Percentiles rank a stretch among this genome's conserved stretches.
phyloP scores from a whole-genome alignment of 768 basidiomycete genomes.

The Phylloporus sp. region DNA sequence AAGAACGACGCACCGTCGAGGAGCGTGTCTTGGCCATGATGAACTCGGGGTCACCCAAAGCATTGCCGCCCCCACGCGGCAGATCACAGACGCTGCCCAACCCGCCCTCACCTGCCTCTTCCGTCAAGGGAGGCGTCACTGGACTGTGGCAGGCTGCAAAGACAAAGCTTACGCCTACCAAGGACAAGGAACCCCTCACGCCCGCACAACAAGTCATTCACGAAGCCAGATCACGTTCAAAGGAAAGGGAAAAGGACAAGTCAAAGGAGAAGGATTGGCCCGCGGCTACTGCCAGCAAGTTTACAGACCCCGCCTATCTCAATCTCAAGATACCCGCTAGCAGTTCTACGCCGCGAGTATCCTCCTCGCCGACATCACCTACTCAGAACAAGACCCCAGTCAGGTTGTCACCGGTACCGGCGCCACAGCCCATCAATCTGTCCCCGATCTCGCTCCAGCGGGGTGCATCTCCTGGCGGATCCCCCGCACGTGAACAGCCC shows the following conservation, averaged over 20 bases:
- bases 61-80: constrained; percentile 59
- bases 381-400: constrained; percentile 42
- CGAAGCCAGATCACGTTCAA: constrained; percentile 66
- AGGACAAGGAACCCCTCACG: constrained; percentile 69
- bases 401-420: constrained; percentile 33
- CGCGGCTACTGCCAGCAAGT: constrained; percentile 47
- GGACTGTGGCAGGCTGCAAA: constrained; percentile 78
- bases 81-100: constrained; percentile 53
- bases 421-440: constrained; percentile 46
- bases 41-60: constrained; percentile 33
- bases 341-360: constrained; percentile 44
- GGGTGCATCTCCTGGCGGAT: constrained; percentile 35
- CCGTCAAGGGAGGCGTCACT: constrained; percentile 53
- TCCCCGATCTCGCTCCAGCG: constrained; percentile 63
- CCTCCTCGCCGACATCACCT: constrained; percentile 57
- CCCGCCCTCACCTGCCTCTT: constrained; percentile 60
- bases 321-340: constrained; percentile 52
- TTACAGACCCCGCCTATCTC: constrained; percentile 52
- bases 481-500: constrained; percentile 46
- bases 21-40: constrained; percentile 77
- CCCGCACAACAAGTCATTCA: constrained; percentile 81
- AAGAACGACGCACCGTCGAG: constrained; percentile 64
- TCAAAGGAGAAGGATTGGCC: constrained; percentile 58
- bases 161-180: constrained; percentile 73
- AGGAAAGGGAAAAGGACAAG: constrained; percentile 39